Base-by-base conservation (phyloP, 2,329 filamentous ascomycete species). In the Aureobasidium sp. region DNA sequence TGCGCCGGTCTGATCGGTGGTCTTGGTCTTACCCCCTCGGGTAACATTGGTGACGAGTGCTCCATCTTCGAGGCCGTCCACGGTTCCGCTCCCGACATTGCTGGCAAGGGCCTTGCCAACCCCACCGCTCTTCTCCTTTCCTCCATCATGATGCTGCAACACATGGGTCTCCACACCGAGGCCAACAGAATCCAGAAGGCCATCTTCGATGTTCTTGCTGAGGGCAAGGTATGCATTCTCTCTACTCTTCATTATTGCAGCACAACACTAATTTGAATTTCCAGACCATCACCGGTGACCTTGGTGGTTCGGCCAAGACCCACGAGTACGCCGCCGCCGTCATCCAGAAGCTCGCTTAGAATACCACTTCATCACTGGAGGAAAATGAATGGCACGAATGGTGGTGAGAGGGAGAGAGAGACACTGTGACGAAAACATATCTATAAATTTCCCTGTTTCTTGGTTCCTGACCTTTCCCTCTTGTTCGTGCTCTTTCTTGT, bases 41-140 rank as follows among this genome's bases (percentile, higher is more conserved):
- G 93, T 74, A 99, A 99, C 86, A 97, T 97, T 74, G 94, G 91
- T 78, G 91, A 97, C 79, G 90, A 96, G 83, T 97, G 91, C 88
- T 96, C 91, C 76, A 97, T 97, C 82, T 99, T 99, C 82, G 94
- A 99, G 83, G 94, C 94, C 72, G 94, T 99, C 72, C 94, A 99
- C 83, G 93, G 93, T 71, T 96, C 91, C 68, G 93, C 93, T 64
- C 93, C 93, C 65, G 93, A 97, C 78, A 97, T 97, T 76, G 91
- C 91, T 68, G 93, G 93, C 78, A 91, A 97, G 86, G 89, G 85
- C 69, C 88, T 97, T 70, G 94, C 94, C 73, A 99, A 99, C 85
- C 94, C 94, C 66, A 97, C 94, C 65, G 94, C 94, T 64, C 87
- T 99, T 70, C 86, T 99, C 68, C 88, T 97, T 73, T 90, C 86